Percentiles rank a stretch among this genome's conserved stretches.
Conservation (phyloP, 345 rosid genomes). For the Boechera divaricarpa region DNA sequence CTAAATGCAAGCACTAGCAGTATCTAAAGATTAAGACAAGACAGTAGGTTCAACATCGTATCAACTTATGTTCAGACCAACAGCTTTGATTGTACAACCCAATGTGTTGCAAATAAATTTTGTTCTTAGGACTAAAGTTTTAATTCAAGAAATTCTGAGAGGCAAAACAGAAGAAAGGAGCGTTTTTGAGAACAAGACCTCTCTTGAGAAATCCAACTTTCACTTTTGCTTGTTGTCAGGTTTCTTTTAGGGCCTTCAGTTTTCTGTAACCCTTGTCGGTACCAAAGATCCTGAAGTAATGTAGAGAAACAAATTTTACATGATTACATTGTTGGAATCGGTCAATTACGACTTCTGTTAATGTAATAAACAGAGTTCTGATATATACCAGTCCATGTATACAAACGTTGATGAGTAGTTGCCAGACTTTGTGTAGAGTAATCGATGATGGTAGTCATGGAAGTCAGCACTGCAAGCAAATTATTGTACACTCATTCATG, state of each 20-base stretch:
- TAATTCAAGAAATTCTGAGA: not conserved
- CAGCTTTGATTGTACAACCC: conserved; percentile 19
- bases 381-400: conserved; percentile 94
- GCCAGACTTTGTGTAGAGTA: conserved; percentile 95
- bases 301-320: not conserved
- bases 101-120: conserved; percentile 16
- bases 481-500: not conserved
- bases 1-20: conserved; percentile 3
- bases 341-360: not conserved
- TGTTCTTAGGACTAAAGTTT: conserved; percentile 26
- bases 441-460: conserved; percentile 97
- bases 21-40: not conserved
- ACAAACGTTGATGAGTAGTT: conserved; percentile 93
- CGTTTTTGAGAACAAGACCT: conserved; percentile 43
- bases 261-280: conserved; percentile 94
- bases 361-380: conserved; percentile 14
- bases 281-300: conserved; percentile 79
- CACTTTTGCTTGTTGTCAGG: conserved; percentile 49
- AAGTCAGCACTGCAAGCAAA: conserved; percentile 82
- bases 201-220: conserved; percentile 15
- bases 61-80: conserved; percentile 7
- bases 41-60: not conserved
- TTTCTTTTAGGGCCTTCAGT: conserved; percentile 71
- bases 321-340: not conserved
- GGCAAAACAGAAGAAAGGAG: conserved; percentile 26